Evolutionary conservation across 2,329 filamentous ascomycete genomes (phyloP).

Genomic region (Penicillium sp.): DNA sequence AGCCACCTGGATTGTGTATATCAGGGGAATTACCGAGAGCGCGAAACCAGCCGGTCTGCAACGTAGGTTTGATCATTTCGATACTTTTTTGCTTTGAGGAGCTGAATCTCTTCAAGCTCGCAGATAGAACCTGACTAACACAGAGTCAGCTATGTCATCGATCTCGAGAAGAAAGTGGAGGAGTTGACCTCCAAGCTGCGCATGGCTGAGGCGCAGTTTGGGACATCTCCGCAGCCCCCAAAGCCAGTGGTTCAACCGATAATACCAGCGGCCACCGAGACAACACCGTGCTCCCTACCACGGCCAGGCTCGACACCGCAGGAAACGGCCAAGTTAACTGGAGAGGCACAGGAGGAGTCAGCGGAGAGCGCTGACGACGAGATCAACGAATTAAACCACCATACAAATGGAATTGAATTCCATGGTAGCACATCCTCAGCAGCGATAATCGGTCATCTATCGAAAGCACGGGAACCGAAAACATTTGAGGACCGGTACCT

Average conservation of each 20-base stretch:
- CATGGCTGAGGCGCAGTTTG: constrained; percentile 23
- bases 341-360: constrained; percentile 27
- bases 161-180: constrained; percentile 41
- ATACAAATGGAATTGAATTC: constrained; percentile 53
- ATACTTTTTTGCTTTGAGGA: neutral
- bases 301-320: constrained; percentile 23
- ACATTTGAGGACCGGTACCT: constrained; percentile 19
- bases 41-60: constrained; percentile 34
- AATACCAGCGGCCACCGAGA: constrained; percentile 16
- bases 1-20: constrained; percentile 40
- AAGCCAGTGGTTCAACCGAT: constrained; percentile 8
- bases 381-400: constrained; percentile 50
- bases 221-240: constrained; percentile 16
- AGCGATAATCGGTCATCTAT: constrained; percentile 49
- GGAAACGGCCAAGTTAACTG: constrained; percentile 17
- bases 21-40: constrained; percentile 38
- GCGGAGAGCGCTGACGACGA: constrained; percentile 40
- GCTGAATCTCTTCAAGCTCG: neutral
- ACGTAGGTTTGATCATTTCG: constrained; percentile 22
- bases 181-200: constrained; percentile 34
- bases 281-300: constrained; percentile 31
- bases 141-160: constrained; percentile 36
- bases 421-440: constrained; percentile 55
- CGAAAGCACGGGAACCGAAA: constrained; percentile 34
- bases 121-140: constrained; percentile 7